These are phyloP conservation scores for Athelia sp. DNA, from an alignment of 1,284 basidiomycete species.

Conservation along the genomic window DNA sequence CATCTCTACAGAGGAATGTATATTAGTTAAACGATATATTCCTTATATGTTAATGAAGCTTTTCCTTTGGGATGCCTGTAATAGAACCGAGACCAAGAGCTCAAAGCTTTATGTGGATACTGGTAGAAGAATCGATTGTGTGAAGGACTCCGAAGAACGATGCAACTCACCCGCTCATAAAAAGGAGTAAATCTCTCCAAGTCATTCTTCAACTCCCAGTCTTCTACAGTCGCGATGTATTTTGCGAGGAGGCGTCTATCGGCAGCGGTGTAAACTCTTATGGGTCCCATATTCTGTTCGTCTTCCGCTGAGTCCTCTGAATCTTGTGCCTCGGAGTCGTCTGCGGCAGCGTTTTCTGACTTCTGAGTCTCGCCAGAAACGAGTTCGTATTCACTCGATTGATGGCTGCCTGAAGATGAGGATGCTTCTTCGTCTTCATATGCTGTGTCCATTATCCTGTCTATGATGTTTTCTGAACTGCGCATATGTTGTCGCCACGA, in stretches of 20 bases:
- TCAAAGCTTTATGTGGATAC: conserved; percentile 46
- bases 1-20: conserved; percentile 2
- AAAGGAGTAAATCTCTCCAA: not conserved
- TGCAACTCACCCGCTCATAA: not conserved
- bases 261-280: not conserved
- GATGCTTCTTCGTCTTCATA: not conserved
- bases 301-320: not conserved
- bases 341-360: not conserved
- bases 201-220: not conserved
- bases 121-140: conserved; percentile 15
- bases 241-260: conserved; percentile 1
- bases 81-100: conserved; percentile 60
- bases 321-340: not conserved
- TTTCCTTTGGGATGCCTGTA: conserved; percentile 34
- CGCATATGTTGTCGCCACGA: conserved; percentile 51
- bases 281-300: not conserved
- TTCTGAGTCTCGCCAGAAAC: not conserved
- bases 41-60: conserved; percentile 11
- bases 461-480: not conserved
- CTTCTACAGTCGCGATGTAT: not conserved
- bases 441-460: not conserved
- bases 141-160: not conserved
- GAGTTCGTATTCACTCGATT: not conserved
- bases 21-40: conserved; percentile 3
- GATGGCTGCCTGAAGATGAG: not conserved